Conservation (phyloP, 768 basidiomycete genomes). For the Psilocybe azurescens region DNA sequence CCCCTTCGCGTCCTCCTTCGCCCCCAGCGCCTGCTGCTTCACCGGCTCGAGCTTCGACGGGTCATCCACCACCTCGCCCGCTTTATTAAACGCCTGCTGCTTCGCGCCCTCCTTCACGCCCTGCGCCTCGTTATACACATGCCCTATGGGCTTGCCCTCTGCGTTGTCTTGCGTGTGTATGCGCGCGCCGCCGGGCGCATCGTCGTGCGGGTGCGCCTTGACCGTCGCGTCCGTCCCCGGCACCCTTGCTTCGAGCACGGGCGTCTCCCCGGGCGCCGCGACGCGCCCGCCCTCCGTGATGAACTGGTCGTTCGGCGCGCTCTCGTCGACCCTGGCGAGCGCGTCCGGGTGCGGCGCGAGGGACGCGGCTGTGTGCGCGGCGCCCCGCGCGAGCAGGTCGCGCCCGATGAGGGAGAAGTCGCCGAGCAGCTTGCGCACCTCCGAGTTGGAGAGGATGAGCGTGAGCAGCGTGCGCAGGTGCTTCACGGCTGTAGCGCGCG, state of each 20-base stretch:
- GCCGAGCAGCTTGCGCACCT: slow-evolving; percentile 86
- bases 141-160: slow-evolving; percentile 31
- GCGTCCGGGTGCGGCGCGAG: slow-evolving; percentile 70
- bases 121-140: slow-evolving; percentile 20
- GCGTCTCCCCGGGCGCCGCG: slow-evolving; percentile 35
- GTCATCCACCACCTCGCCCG: slow-evolving; percentile 13
- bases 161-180: slow-evolving; percentile 37
- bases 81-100: background rate
- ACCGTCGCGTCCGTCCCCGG: slow-evolving; percentile 37
- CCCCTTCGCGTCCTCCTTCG: background rate
- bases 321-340: slow-evolving; percentile 67
- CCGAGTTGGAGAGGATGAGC: slow-evolving; percentile 91
- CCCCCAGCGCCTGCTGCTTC: background rate
- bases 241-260: slow-evolving; percentile 35
- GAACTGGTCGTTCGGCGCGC: slow-evolving; percentile 74
- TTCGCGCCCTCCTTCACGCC: background rate
- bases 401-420: slow-evolving; percentile 82
- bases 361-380: slow-evolving; percentile 69
- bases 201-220: slow-evolving; percentile 55
- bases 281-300: slow-evolving; percentile 47
- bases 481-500: slow-evolving; percentile 58
- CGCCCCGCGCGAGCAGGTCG: slow-evolving; percentile 80
- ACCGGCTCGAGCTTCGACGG: background rate
- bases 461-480: slow-evolving; percentile 89
- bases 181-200: slow-evolving; percentile 31